These are phyloP conservation scores for Jackrogersella multiformis DNA, from an alignment of 495 filamentous ascomycete genomes.

Conservation along the genomic window DNA sequence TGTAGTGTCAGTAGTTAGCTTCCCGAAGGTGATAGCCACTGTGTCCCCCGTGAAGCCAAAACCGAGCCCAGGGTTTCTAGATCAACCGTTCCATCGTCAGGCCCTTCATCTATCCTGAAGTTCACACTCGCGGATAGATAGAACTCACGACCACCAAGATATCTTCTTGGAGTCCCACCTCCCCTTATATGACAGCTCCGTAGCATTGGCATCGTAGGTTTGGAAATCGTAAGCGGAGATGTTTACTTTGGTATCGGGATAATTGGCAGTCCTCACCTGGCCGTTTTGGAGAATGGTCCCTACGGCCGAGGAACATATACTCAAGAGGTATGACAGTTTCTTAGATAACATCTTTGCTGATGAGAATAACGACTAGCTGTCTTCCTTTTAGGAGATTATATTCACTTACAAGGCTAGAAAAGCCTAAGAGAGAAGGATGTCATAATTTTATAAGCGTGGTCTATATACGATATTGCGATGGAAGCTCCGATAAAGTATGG, in stretches of 20 bases:
- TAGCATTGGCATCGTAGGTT: conserved; percentile 63
- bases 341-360: conserved; percentile 21
- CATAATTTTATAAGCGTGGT: not conserved
- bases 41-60: conserved; percentile 71
- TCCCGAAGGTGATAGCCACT: conserved; percentile 70
- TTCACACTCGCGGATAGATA: not conserved
- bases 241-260: conserved; percentile 59
- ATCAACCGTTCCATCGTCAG: conserved; percentile 3
- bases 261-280: conserved; percentile 59
- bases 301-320: conserved; percentile 42
- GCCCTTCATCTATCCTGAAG: not conserved
- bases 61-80: conserved; percentile 68
- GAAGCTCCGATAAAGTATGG: not conserved
- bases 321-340: conserved; percentile 28
- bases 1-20: conserved; percentile 63
- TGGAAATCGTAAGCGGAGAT: conserved; percentile 49
- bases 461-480: conserved; percentile 3
- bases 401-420: not conserved
- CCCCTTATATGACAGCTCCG: conserved; percentile 74
- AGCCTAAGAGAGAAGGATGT: not conserved
- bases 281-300: conserved; percentile 71
- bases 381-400: not conserved
- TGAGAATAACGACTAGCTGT: not conserved
- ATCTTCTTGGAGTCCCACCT: conserved; percentile 73
- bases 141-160: conserved; percentile 70